Base-by-base conservation (phyloP, 495 filamentous ascomycete species). In the Podospora pseudopauciseta region DNA sequence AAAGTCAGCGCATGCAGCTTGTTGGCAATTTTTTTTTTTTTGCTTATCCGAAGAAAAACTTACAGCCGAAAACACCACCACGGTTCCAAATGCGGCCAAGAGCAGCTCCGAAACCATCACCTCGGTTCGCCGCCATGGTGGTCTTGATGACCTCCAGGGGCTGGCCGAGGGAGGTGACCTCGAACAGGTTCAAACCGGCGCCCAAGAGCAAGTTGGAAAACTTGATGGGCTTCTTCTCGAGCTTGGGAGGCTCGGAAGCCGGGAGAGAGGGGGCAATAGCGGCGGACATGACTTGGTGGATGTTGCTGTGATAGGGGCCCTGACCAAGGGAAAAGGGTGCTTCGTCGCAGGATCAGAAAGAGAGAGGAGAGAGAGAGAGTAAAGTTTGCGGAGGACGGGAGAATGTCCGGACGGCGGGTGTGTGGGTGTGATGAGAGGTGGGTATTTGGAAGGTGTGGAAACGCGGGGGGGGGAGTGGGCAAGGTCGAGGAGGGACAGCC, bases 141-240 rank as follows among this genome's bases (percentile, higher is more conserved):
- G 95, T 99, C 91, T 99, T 99, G 85, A 90, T 86, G 82, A 99
- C 95, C 86, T 99, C 96, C 77, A 99, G 86, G 74, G 95, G 95
- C 90, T 97, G 95, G 79, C 93, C 83, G 88, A 91, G 76, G 54
- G 74, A 72, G 69, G 70, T 78, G 68, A 89, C 90, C 88, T 97
- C 94, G 79, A 97, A 98, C 89, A 99, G 85, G 84, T 99, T 98
- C 82, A 99, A 85, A 60, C 94, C 94, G 75, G 92, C 96, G 72
- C 95, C 95, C 76, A 99, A 86, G 75, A 99, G 85, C 86, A 99
- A 82, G 83, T 98, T 99, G 84, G 93, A 97, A 87, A 98, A 98
- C 88, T 97, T 98, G 86, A 99, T 89, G 70, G 96, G 96, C 88
- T 99, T 98, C 91, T 97, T 98, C 90, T 97, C 93, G 73, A 94